These are phyloP conservation scores for Triadica sebifera DNA, from an alignment of 345 rosid species.

Conservation along the genomic window DNA sequence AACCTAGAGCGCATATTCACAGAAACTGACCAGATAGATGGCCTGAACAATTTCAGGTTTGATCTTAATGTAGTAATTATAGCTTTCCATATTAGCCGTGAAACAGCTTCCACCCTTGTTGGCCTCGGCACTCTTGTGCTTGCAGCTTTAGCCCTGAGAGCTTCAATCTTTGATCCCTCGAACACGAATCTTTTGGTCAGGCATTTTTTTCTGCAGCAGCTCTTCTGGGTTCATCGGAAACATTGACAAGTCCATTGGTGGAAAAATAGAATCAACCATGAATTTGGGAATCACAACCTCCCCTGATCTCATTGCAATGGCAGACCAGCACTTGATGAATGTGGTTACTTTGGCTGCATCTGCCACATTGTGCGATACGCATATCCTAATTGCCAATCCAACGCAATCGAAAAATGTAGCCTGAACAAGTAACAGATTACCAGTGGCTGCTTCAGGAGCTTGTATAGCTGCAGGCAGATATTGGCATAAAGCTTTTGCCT, in stretches of 20 bases:
- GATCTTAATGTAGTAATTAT: slow-evolving; percentile 5
- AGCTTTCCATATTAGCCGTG: slow-evolving; percentile 19
- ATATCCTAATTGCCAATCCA: slow-evolving; percentile 22
- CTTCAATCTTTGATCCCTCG: neutral
- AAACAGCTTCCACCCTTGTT: slow-evolving; percentile 17
- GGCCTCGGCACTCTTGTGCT: slow-evolving; percentile 7
- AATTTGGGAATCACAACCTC: neutral
- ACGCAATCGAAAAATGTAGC: slow-evolving; percentile 32
- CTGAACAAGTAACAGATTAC: slow-evolving; percentile 17
- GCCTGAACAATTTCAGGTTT: neutral
- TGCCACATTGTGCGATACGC: slow-evolving; percentile 21
- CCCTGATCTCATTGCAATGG: neutral
- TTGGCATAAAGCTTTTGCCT: slow-evolving; percentile 1
- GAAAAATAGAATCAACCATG: slow-evolving; percentile 22
- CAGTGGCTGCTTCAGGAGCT: slow-evolving; percentile 12
- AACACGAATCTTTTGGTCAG: slow-evolving; percentile 23
- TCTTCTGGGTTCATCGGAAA: neutral
- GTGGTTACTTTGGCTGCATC: slow-evolving; percentile 18
- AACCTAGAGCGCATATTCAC: slow-evolving; percentile 21
- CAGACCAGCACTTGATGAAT: slow-evolving; percentile 33
- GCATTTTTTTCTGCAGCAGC: neutral
- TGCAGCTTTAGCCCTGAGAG: slow-evolving; percentile 4
- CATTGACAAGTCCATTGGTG: slow-evolving; percentile 12
- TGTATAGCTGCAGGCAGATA: slow-evolving; percentile 26
- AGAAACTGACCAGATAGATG: neutral